These are phyloP conservation scores for Aeminium ludgeri DNA, from an alignment of 495 filamentous ascomycete genomes.

Conservation along the genomic window DNA sequence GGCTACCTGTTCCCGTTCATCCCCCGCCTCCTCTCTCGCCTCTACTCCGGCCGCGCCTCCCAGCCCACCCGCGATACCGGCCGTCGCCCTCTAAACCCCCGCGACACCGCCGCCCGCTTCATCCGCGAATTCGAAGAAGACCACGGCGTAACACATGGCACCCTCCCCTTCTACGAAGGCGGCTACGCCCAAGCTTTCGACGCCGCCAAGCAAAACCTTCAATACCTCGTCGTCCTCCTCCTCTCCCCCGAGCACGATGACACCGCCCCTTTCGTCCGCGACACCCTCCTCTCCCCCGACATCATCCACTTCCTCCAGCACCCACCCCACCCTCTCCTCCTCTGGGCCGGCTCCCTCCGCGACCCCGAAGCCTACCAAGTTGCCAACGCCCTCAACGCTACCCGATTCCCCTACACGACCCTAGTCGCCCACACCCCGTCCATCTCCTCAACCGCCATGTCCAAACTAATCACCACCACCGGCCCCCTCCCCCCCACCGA, in stretches of 20 bases:
- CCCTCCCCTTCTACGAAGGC: slow-evolving; percentile 59
- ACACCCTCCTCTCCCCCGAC: slow-evolving; percentile 63
- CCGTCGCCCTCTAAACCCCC: slow-evolving; percentile 56
- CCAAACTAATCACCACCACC: slow-evolving; percentile 54
- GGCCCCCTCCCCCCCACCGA: slow-evolving; percentile 49
- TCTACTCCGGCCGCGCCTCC: slow-evolving; percentile 19
- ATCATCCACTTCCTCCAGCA: slow-evolving; percentile 51
- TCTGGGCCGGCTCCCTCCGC: slow-evolving; percentile 84
- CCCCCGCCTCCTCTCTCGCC: slow-evolving; percentile 43
- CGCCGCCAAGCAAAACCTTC: slow-evolving; percentile 72
- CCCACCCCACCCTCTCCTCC: slow-evolving; percentile 52
- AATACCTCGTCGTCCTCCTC: slow-evolving; percentile 72
- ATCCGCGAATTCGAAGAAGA: slow-evolving; percentile 88
- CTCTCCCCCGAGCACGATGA: slow-evolving; percentile 88
- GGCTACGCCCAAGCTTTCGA: slow-evolving; percentile 85
- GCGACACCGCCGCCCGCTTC: slow-evolving; percentile 77
- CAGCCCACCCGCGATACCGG: slow-evolving; percentile 39
- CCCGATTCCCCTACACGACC: slow-evolving; percentile 78
- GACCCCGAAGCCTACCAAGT: slow-evolving; percentile 92
- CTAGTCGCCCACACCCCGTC: slow-evolving; percentile 70
- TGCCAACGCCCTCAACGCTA: slow-evolving; percentile 60
- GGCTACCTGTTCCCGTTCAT: slow-evolving; percentile 66
- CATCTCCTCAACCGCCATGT: slow-evolving; percentile 71
- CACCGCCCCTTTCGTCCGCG: slow-evolving; percentile 61
- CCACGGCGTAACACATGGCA: slow-evolving; percentile 43